Base-by-base conservation (phyloP, 306 rosid species). In the Prosopis cineraria region DNA sequence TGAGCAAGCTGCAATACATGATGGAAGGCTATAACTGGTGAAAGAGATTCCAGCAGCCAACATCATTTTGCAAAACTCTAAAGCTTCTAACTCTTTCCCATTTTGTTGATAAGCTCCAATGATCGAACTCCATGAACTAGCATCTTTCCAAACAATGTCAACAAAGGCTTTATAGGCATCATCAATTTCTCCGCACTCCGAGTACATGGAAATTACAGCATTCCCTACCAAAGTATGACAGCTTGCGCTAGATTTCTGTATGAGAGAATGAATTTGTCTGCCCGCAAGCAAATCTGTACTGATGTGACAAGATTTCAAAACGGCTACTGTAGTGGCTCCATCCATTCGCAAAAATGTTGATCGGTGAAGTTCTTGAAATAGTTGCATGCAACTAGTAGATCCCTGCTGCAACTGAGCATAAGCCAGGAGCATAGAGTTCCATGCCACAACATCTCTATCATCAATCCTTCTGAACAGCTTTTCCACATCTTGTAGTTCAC, bases 141-240 rank as follows among this genome's bases (percentile, higher is more conserved):
- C 89, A 62, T 88, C 89, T 77, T 87, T 87, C 73, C 13, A 7
- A 22, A 66, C 71, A 39, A 66, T 12, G 50, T 66, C 71, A 37
- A n/a, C 71, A 39, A 66, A 66, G 71, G 31, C 71, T 20, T 66
- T 66, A 66, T 66, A 66, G 22, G 71, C 71, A 66, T 66, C 84
- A 20, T 16, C 73, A 19, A 85, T 44, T 50, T 81, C 79, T 75
- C 55, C 68, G 40, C 91, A 85, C 69, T 85, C 81, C 6, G 89
- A 83, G 75, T 88, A 88, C 89, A 88, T 85, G 84, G 76, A 80
- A 37, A 87, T 73, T 80, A 87, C 22, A 27, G 91, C 85, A 78
- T 85, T 87, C 30, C 85, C 88, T 77, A 80, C 82, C 40, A 80
- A 76, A 82, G 87, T 82, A 41, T 75, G 82, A 59, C 14, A 50